A percentile compares a stretch with the other conserved stretches of the same genome.
Conservation (phyloP, 306 rosid species). For the Parietaria judaica region DNA sequence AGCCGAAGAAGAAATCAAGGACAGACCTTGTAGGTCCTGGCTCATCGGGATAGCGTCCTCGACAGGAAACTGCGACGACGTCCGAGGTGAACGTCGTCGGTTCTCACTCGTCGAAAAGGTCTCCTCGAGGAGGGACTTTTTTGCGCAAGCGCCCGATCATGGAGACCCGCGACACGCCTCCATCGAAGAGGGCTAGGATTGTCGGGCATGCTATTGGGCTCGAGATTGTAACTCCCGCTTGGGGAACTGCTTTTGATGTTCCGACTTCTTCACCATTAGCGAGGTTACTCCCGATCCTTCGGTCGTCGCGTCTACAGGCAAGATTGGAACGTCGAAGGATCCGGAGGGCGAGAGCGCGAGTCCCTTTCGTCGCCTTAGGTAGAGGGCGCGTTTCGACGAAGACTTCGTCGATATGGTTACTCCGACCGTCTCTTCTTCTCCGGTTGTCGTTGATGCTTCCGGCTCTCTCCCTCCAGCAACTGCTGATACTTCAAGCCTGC, state of each 20-base stretch:
- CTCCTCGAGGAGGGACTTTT: not conserved
- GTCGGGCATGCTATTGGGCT: not conserved
- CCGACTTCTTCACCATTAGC: not conserved
- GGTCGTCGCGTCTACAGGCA: not conserved
- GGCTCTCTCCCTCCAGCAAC: not conserved
- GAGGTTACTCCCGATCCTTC: not conserved
- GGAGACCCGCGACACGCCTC: not conserved
- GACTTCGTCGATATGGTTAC: not conserved
- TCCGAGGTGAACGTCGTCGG: no score
- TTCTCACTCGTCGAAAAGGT: not conserved
- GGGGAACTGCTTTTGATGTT: not conserved
- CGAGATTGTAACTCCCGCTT: not conserved
- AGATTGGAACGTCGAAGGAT: not conserved
- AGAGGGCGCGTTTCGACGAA: not conserved
- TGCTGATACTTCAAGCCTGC: not conserved
- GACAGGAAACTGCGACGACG: not conserved
- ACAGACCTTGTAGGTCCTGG: not conserved
- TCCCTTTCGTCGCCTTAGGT: not conserved
- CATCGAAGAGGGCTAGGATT: not conserved
- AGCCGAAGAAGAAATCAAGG: not conserved
- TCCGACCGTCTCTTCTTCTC: not conserved
- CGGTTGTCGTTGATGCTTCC: not conserved
- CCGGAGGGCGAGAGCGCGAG: not conserved
- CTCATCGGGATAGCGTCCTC: not conserved
- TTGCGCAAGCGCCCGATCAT: not conserved